Conservation (phyloP, 306 rosid species). For the Trichosanthes cucumerina region DNA sequence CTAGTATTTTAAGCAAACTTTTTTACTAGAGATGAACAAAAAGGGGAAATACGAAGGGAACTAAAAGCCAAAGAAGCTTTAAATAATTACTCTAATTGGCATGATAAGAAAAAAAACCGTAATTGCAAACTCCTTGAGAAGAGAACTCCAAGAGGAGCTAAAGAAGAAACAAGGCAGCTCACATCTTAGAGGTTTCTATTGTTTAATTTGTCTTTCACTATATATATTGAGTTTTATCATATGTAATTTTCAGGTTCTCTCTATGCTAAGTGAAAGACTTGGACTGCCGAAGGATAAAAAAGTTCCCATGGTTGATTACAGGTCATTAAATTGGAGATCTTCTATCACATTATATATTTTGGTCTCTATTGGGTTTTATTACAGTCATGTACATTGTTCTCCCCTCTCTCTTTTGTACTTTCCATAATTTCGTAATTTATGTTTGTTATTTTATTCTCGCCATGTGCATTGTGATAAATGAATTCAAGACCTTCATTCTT, state of each 20-base stretch:
- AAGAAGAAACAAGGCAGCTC: background rate
- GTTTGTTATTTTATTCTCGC: background rate
- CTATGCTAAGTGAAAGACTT: slow-evolving; percentile 65
- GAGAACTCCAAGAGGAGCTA: background rate
- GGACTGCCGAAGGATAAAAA: slow-evolving; percentile 42
- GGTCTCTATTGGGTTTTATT: background rate
- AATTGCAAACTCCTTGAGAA: background rate
- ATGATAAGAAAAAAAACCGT: background rate
- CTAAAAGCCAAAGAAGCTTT: background rate
- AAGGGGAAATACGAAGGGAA: background rate
- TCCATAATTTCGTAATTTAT: background rate
- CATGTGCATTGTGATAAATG: background rate
- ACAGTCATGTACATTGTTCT: background rate
- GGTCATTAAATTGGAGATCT: slow-evolving; percentile 30
- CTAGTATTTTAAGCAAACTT: background rate
- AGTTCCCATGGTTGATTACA: slow-evolving; percentile 66
- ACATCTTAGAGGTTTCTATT: background rate
- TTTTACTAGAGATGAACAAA: background rate
- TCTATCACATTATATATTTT: slow-evolving; percentile 10
- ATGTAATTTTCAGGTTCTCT: slow-evolving; percentile 45
- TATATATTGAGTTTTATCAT: slow-evolving; percentile 9
- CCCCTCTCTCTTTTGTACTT: background rate
- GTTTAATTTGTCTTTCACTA: background rate
- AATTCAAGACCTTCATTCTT: background rate
- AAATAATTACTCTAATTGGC: background rate